Evolutionary conservation across 768 basidiomycete species (phyloP).

Genomic region (Mrakia frigida): DNA sequence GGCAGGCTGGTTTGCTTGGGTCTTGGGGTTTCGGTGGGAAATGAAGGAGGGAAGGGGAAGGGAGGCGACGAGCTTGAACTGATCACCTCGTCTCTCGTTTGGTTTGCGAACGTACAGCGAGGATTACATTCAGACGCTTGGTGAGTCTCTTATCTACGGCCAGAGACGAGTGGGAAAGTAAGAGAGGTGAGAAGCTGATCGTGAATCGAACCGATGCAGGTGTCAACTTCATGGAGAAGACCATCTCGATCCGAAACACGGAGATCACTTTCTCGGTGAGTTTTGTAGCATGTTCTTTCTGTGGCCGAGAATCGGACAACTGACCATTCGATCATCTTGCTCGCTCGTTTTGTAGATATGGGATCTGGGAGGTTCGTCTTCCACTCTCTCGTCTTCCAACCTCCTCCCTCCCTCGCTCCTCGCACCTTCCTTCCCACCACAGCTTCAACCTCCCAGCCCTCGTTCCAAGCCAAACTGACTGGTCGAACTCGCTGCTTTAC

Average conservation of each 20-base stretch:
- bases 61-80: not conserved
- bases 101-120: no score
- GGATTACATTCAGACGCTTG: conserved; percentile 99
- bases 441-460: not conserved
- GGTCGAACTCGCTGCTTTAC: not conserved
- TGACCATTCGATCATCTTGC: not conserved
- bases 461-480: no score
- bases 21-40: no score
- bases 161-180: not conserved
- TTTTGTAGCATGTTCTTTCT: not conserved
- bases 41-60: not conserved
- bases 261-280: conserved; percentile 88
- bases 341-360: conserved; percentile 56
- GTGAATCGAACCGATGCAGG: conserved; percentile 48
- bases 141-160: conserved; percentile 48
- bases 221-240: conserved; percentile 99
- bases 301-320: no score
- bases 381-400: not conserved
- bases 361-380: conserved; percentile 67
- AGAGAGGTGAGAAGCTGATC: conserved; percentile 1
- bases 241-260: conserved; percentile 93
- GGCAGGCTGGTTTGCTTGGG: not conserved
- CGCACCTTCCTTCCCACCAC: not conserved
- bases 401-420: not conserved
- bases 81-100: not conserved